Evolutionary conservation across 257 asterid genomes (phyloP), one percentile per base, ranked within the genome.

Genomic region (Solanum rostratum): DNA sequence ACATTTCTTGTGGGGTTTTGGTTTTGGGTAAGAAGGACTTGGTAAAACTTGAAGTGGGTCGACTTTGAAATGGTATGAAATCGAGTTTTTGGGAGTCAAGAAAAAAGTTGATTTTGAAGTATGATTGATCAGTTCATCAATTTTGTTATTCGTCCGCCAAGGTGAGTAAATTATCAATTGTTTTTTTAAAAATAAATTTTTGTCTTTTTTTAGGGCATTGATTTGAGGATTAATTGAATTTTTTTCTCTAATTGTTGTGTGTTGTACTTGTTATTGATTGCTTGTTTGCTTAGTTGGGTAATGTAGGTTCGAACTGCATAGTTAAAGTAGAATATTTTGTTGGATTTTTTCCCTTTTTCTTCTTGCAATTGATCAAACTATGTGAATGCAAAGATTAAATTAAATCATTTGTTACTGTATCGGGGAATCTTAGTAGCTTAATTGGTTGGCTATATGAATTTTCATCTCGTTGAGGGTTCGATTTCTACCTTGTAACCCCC

Each of bases 101-200:
- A 69, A 39, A 69, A 33, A 10, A 76, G 8, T 76, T 76, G n/a
- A 27, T 46, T 49, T 49, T 43, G 88, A 88, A 86, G 86, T 88
- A 97, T 97, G 99, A 97, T 97, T 84, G 99, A 97, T 69, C 99
- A 95, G 85, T 97, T 97, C 85, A 93, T 97, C 89, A 95, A 94
- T 87, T 97, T 97, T 73, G 99, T 97, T 86, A 95, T 97, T 87
- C 95, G 99, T 88, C 99, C 99, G 1, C 98, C 98, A 41, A 97
- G 99, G 99, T 97, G 87, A 37, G 84, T 85, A 20, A 22, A 41
- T 73, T 22, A 41, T 45, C 37, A 7, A 6, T 7, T 43, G 11
- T 20, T 12, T n/a, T 43, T 9, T 43, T 73, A 11, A 4, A 10
- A 20, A 33, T 33, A 33, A 33, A 33, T 33, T 33, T 33, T 33